Conservation (phyloP, 2,329 filamentous ascomycete genomes). For the Cladosporium sp. region DNA sequence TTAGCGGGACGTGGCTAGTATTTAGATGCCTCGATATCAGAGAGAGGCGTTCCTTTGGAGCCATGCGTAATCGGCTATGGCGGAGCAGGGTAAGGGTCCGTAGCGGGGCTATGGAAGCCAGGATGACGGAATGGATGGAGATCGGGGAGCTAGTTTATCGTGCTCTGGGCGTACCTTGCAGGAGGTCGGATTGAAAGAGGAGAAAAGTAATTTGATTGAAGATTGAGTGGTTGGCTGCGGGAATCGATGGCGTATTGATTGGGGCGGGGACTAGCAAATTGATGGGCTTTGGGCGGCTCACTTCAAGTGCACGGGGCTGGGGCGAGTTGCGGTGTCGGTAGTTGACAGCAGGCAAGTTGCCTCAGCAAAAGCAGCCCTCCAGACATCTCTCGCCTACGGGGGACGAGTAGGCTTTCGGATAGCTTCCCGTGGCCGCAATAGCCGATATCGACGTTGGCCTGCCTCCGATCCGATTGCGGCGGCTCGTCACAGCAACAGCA, state of each 20-base stretch:
- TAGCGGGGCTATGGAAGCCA: constrained; percentile 17
- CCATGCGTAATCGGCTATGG: constrained; percentile 13
- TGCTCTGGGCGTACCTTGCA: constrained; percentile 8
- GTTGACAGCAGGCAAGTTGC: neutral
- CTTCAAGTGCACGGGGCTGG: neutral
- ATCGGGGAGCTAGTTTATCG: constrained; percentile 4
- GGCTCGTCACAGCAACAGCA: neutral
- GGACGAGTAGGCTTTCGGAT: neutral
- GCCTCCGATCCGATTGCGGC: constrained; percentile 7
- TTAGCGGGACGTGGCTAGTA: constrained; percentile 53
- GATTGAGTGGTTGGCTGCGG: neutral
- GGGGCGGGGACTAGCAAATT: neutral
- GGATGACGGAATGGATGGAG: constrained; percentile 15
- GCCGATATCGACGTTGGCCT: neutral
- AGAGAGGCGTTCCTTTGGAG: constrained; percentile 37
- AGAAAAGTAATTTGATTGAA: constrained; percentile 2
- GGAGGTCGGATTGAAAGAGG: constrained; percentile 13
- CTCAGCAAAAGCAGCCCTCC: neutral
- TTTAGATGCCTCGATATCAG: constrained; percentile 61
- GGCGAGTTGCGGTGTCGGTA: neutral
- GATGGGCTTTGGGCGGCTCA: constrained; percentile 2
- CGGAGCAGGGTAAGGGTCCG: constrained; percentile 16
- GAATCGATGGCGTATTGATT: neutral
- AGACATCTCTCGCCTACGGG: too few species aligned
- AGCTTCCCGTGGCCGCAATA: constrained; percentile 4